Base-by-base conservation (phyloP, 2,329 filamentous ascomycete species). In the Diaporthe humulicola region DNA sequence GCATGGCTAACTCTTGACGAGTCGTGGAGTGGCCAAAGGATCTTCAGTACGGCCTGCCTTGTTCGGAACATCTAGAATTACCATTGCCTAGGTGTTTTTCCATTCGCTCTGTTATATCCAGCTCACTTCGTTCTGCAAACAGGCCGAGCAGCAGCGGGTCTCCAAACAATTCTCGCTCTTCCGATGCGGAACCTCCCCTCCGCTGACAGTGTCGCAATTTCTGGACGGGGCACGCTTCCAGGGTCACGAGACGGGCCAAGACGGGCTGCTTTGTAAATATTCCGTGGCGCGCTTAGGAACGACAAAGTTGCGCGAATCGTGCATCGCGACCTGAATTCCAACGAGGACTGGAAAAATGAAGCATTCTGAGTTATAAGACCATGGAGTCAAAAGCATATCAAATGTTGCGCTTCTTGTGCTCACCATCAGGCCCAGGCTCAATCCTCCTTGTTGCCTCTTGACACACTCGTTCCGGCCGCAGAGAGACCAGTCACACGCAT, bases 101-200 rank as follows among this genome's bases (percentile, higher is more conserved):
- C 60, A 33, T 45, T 25, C 17, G 15, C 25, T n/a, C 0, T 64
- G 17, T 45, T 64, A 4, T 40, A 0, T 64, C 17, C 60, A 33
- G 1, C 36, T 40, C 58, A 22, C 58, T 8, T 45, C 58, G 7
- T 4, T 42, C n/a, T 30, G 7, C 60, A 33, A 33, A 4, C 17
- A 28, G 58, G 17, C 38, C 58, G 25, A 45, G 40, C 17, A 45
- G 40, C 17, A 30, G 38, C 40, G 25, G 25, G 25, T 9, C 38
- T 19, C 58, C 58, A 30, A 28, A 45, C 6, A 30, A 2, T 42
- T 17, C 3, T 40, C 28, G 9, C 9, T 33, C 25, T 33, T 64
- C 60, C 28, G 60, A 64, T 48, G 10, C 60, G 60, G 60, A 64
- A 64, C 60, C 40, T 45, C 40, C 9, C 60, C 22, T 64, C 60